Evolutionary conservation across 2,329 filamentous ascomycete genomes (phyloP).

Genomic region (Fusarium tupiense): DNA sequence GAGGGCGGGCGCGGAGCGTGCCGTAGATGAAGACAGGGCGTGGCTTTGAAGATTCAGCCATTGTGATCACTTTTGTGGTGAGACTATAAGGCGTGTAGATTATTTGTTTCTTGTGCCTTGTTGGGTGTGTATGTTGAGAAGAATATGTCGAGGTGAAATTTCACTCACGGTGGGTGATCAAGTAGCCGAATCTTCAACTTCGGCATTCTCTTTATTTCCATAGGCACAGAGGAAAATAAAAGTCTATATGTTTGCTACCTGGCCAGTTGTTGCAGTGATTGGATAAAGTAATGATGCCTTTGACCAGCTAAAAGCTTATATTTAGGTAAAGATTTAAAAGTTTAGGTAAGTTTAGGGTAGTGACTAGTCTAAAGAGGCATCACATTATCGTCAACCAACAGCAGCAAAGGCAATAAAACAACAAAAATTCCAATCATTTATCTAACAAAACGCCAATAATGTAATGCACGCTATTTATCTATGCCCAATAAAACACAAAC

Average conservation of each 20-base stretch:
- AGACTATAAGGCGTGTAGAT: not conserved
- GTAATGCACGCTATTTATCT: conserved; percentile 27
- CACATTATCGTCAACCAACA: not conserved
- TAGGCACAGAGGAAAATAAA: not conserved
- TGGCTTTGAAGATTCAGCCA: not conserved
- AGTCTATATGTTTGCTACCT: not conserved
- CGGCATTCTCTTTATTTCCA: rapidly evolving
- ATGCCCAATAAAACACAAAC: not conserved
- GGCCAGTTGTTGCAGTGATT: rapidly evolving
- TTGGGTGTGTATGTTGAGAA: not conserved
- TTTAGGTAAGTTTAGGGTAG: not conserved
- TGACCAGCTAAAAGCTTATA: too few relatives aligned
- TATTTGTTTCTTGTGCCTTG: not conserved
- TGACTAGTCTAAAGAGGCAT: not conserved
- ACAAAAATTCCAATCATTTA: not conserved
- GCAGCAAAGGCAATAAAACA: not conserved
- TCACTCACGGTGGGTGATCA: rapidly evolving
- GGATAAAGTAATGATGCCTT: too few relatives aligned
- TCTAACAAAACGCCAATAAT: not conserved
- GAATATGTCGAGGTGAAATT: rapidly evolving
- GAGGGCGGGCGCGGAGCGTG: not conserved
- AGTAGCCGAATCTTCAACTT: rapidly evolving
- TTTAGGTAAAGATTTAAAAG: not conserved
- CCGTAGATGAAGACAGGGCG: not conserved
- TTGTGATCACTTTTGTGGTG: not conserved